phyloP scores from a whole-genome alignment of 176 grass and related monocot species.

The Panicum miliaceum region DNA sequence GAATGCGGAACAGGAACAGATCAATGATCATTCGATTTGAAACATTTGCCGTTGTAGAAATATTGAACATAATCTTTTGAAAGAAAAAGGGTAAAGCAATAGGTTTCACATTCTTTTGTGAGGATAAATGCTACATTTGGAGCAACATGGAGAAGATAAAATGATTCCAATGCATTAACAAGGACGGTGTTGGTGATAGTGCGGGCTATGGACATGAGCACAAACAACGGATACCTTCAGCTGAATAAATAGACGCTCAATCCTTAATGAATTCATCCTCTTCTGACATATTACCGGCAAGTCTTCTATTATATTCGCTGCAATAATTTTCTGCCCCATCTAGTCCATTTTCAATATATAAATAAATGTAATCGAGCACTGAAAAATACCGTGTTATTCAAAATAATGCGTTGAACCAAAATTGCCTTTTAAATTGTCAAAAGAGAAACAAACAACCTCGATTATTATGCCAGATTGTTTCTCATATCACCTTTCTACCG shows the following conservation, averaged over 20 bases:
- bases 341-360: neutral
- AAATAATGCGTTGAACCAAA: neutral
- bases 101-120: neutral
- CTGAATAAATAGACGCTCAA: neutral
- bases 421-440: neutral
- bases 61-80: neutral
- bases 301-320: neutral
- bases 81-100: neutral
- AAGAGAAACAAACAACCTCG: neutral
- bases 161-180: constrained; percentile 26
- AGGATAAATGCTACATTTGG: neutral
- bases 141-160: neutral
- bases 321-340: neutral
- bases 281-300: neutral
- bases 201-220: neutral
- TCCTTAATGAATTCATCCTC: neutral
- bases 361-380: neutral
- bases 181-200: constrained; percentile 32
- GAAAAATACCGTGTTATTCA: neutral
- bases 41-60: constrained; percentile 4
- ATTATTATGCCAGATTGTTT: neutral
- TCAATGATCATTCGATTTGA: neutral
- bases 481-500: no score
- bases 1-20: constrained; percentile 3
- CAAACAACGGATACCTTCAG: neutral